Evolutionary conservation across 164 flowering plant species (phyloP), one percentile per base, ranked within the genome.

Genomic region (Magnolia officinalis): DNA sequence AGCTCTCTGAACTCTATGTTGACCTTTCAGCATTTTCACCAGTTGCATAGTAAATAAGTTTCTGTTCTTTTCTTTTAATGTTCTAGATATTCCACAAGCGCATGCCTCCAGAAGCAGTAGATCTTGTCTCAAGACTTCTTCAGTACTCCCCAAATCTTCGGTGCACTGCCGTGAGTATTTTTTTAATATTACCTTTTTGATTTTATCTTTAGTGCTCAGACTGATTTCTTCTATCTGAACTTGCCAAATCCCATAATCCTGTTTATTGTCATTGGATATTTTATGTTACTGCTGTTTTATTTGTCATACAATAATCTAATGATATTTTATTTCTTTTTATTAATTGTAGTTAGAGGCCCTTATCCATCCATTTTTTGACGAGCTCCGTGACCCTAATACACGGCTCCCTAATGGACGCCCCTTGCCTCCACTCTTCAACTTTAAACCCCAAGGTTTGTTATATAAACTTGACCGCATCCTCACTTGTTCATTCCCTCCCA

Each of bases 91-190:
- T 90, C 79, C 88, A 87, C 83, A 90, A 90, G 81, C 87, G 90
- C 61, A 88, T 85, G 89, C 91, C 91, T 58, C 89, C 90, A 11
- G 92, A 89, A 81, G 92, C 91, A 5, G 92, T 88, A 37, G 94
- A 89, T 83, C 89, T 90, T 71, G 94, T 90, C 73, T 90, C 94
- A 23, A 84, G 92, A 77, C 90, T 90, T 64, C 89, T 90, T 73
- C 94, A 90, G 75, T 90, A 90, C 78, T 90, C 92, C 58, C 94
- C 94, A 49, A 88, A 87, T 71, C 83, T 90, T 20, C 81, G 92
- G 24, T 86, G 87, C 81, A 84, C 88, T 67, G 92, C 94, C 78
- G 91, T 89, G 79, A 86, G 93, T 88, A 70, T 67, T 23, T 67
- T 61, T 6, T 18, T 50, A 45, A 13, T 66, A 10, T 55, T 55